Evolutionary conservation across 768 basidiomycete species (phyloP).

Genomic region (Boletus rufocinnamomeus): DNA sequence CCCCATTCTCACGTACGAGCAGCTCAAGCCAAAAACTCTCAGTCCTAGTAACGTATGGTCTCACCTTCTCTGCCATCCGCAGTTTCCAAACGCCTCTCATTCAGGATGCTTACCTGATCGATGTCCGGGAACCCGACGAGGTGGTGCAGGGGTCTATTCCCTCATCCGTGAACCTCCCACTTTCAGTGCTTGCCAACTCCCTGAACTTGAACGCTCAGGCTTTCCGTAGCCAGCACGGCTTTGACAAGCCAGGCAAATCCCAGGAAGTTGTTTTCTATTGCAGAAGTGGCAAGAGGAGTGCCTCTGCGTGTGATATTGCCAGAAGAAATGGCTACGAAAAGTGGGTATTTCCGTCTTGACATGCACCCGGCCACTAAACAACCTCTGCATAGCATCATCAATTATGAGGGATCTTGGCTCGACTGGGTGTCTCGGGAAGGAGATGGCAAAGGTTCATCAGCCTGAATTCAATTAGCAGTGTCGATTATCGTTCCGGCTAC

Average conservation of each 20-base stretch:
- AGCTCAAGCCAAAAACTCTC: conserved; percentile 76
- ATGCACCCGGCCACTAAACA: not conserved
- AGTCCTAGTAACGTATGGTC: conserved; percentile 64
- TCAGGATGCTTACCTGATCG: conserved; percentile 74
- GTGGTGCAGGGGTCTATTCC: conserved; percentile 92
- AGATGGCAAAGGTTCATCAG: conserved; percentile 36
- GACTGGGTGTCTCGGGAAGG: conserved; percentile 72
- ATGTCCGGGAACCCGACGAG: conserved; percentile 93
- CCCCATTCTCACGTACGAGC: conserved; percentile 71
- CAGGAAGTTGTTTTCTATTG: conserved; percentile 91
- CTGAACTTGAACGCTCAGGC: conserved; percentile 55
- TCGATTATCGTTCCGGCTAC: not conserved
- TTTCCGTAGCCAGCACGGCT: conserved; percentile 69
- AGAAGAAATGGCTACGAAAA: conserved; percentile 80
- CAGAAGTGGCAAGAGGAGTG: conserved; percentile 81
- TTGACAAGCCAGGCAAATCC: conserved; percentile 65
- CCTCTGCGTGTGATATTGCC: conserved; percentile 80
- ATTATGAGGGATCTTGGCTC: conserved; percentile 87
- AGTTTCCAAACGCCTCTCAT: conserved; percentile 15
- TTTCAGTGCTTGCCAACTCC: conserved; percentile 71
- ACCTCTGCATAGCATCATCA: conserved; percentile 48
- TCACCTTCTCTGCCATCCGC: not conserved
- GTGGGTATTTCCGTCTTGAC: conserved; percentile 44
- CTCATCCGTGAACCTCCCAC: conserved; percentile 86
- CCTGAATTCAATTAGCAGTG: conserved; percentile 3